A percentile compares a stretch with the other conserved stretches of the same genome.
Evolutionary conservation across 257 asterid genomes (phyloP).

Genomic region (Henckelia pumila): DNA sequence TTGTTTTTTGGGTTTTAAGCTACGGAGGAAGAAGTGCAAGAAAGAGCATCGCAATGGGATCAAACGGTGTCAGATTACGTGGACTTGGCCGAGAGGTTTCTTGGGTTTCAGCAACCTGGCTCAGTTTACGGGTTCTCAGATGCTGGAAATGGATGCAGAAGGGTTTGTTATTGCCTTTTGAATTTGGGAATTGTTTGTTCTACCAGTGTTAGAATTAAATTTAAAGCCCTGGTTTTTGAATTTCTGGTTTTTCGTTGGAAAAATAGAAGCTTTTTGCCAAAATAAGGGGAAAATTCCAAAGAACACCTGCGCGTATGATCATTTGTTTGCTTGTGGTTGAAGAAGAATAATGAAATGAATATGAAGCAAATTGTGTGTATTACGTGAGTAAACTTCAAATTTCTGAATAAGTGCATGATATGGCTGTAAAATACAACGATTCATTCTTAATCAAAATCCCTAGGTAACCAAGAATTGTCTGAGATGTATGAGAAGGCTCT

Average conservation of each 20-base stretch:
- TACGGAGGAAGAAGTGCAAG: conserved; percentile 77
- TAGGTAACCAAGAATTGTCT: too few relatives aligned
- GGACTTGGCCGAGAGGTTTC: conserved; percentile 68
- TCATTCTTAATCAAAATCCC: too few relatives aligned
- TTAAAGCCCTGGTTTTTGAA: not conserved
- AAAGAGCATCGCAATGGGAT: conserved; percentile 93
- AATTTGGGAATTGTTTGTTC: conserved; percentile 9
- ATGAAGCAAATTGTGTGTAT: not conserved
- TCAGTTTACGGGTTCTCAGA: conserved; percentile 78
- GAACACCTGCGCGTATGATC: not conserved
- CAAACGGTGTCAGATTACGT: conserved; percentile 69
- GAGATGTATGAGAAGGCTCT: too few relatives aligned
- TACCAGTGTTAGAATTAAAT: not conserved
- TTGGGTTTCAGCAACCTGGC: conserved; percentile 85
- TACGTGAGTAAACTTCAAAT: too few relatives aligned
- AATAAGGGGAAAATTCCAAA: not conserved
- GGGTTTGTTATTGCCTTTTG: conserved; percentile 46
- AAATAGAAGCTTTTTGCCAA: not conserved
- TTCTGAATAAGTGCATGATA: too few relatives aligned
- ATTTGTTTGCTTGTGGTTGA: not conserved
- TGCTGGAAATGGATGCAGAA: conserved; percentile 70
- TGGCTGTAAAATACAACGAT: too few relatives aligned
- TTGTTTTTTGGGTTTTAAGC: conserved; percentile 34
- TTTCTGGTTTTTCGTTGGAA: not conserved
- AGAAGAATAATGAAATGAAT: not conserved